A percentile compares a stretch with the other conserved stretches of the same genome.
These are phyloP conservation scores for Colletotrichum navitas DNA, from an alignment of 2,329 filamentous ascomycete species.

Conservation along the genomic window DNA sequence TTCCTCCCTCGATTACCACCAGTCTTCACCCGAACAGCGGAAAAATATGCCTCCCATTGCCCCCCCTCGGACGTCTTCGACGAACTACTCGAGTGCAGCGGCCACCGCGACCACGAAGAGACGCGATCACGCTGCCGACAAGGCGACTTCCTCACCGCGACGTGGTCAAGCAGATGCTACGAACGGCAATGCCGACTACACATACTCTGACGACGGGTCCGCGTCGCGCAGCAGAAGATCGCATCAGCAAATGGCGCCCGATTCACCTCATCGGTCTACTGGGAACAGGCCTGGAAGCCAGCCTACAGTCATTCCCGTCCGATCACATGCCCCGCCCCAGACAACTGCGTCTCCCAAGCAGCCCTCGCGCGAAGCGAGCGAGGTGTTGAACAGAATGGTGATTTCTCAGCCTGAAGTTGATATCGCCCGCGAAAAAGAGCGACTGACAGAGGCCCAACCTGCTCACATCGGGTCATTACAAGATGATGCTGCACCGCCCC, in stretches of 20 bases:
- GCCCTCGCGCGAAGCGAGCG: slow-evolving; percentile 80
- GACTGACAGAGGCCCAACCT: slow-evolving; percentile 71
- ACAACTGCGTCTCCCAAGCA: slow-evolving; percentile 66
- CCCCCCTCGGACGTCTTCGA: slow-evolving; percentile 86
- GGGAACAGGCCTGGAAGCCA: slow-evolving; percentile 52
- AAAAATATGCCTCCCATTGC: slow-evolving; percentile 77
- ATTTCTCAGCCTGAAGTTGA: slow-evolving; percentile 82
- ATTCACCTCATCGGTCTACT: slow-evolving; percentile 55
- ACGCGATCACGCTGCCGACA: slow-evolving; percentile 60
- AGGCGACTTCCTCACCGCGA: slow-evolving; percentile 57
- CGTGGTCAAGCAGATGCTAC: slow-evolving; percentile 54
- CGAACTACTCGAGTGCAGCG: slow-evolving; percentile 56
- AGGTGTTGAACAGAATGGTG: slow-evolving; percentile 82
- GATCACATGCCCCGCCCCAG: slow-evolving; percentile 55
- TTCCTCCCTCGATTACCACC: slow-evolving; percentile 57
- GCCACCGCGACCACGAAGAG: slow-evolving; percentile 60
- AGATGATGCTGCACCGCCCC: slow-evolving; percentile 61
- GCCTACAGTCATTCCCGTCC: slow-evolving; percentile 58
- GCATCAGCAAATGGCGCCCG: slow-evolving; percentile 54
- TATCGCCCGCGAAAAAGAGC: slow-evolving; percentile 77
- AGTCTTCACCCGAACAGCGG: slow-evolving; percentile 63
- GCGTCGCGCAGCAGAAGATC: slow-evolving; percentile 56
- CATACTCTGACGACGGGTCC: slow-evolving; percentile 51
- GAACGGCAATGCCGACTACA: slow-evolving; percentile 50
- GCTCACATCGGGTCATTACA: slow-evolving; percentile 52